Evolutionary conservation across 352 stramenopile species (phyloP).

Genomic region (Phytophthora crassamura): DNA sequence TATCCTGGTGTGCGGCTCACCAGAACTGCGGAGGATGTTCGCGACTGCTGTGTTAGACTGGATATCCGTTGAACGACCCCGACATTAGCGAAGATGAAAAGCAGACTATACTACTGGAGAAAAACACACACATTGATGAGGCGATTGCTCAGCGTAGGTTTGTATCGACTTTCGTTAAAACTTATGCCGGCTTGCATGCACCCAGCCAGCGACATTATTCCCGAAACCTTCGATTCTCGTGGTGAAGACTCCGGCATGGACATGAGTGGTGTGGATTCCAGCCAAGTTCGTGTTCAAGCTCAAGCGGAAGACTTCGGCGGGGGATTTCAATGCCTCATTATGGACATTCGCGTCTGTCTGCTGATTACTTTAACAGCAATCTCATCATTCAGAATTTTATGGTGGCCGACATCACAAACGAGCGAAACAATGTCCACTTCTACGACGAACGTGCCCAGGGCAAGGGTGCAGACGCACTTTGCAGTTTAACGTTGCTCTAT

Average conservation of each 20-base stretch:
- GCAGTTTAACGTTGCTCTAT: slow-evolving; percentile 4
- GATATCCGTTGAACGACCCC: slow-evolving; percentile 11
- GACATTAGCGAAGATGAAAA: slow-evolving; percentile 4
- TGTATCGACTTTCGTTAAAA: slow-evolving; percentile 9
- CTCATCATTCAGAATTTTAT: slow-evolving; percentile 22
- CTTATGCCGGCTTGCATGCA: neutral
- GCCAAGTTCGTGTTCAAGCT: slow-evolving; percentile 3
- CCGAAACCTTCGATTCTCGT: no score
- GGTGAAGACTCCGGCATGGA: no score
- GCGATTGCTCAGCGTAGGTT: slow-evolving; percentile 7
- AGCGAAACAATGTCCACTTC: slow-evolving; percentile 4
- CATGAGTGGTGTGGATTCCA: neutral
- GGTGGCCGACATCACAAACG: slow-evolving; percentile 7
- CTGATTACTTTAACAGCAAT: slow-evolving; percentile 20
- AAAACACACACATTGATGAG: slow-evolving; percentile 12
- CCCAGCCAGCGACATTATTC: no score
- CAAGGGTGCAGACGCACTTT: slow-evolving; percentile 2
- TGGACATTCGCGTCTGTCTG: neutral
- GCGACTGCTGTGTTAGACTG: slow-evolving; percentile 15
- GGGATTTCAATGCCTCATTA: slow-evolving; percentile 11
- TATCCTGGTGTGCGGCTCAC: slow-evolving; percentile 15
- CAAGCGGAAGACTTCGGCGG: slow-evolving; percentile 14
- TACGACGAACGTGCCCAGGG: slow-evolving; percentile 16
- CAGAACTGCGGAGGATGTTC: slow-evolving; percentile 13
- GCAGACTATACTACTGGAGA: slow-evolving; percentile 5